Base-by-base conservation (phyloP, 148 eudicot genomes). In the Rhododendron kiyosumense region DNA sequence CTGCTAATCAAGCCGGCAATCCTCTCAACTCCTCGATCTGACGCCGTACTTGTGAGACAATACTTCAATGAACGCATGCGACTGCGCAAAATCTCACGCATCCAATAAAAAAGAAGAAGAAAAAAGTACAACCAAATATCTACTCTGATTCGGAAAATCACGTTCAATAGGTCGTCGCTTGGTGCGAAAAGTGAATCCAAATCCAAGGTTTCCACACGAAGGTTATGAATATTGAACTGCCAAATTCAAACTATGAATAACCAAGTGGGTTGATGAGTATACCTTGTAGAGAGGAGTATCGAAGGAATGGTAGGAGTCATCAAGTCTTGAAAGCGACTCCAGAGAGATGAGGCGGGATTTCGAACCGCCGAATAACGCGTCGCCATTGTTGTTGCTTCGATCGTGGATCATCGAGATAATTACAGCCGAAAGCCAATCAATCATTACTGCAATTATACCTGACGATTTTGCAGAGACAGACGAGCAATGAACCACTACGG, bases 221-320 rank as follows among this genome's bases (percentile, higher is more conserved):
- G 97, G 93, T 92, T 94, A 28, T 98, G 98, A 80, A 93, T 92
- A 88, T 94, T 95, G 89, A 95, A 96, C 99, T 94, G 94, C 91
- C 78, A 87, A 92, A 87, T 67, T 51, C 63, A 51, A 54, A 49
- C 54, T 51, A 10, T 2, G 54, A 51, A 51, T 51, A 13, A 51
- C 54, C 54, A 14, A 45, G 41, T 71, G 85, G 17, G 43, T 57
- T 52, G 36, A 73, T 32, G 48, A 34, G 38, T 28, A 26, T 89
- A 96, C 99, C 52, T 98, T 89, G 85, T 94, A 94, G 75, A 95
- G 93, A 87, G 12, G 49, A 9, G 49, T 46, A 41, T 6, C 45
- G 45, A 6, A 41, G 45, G 45, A 41, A 41, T 92, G 91, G 48
- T 90, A 94, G 91, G 97, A 96, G 88, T 6, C 45, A 95, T 92